Base-by-base conservation (phyloP, 345 rosid species). In the Anacardium occidentale region DNA sequence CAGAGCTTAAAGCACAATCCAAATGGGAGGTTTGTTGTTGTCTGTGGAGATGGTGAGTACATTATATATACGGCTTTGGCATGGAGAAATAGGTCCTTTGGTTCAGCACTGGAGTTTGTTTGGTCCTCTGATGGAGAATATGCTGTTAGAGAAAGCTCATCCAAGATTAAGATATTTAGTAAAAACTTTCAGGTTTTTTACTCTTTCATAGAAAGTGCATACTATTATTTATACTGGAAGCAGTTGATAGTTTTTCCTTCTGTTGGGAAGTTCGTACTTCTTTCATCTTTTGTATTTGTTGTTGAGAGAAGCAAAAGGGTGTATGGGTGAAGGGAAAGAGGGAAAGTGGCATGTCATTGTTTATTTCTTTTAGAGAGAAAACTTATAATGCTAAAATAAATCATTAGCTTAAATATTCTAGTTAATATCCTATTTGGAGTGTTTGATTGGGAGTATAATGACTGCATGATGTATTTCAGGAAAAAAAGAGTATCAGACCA, bases 51-150 rank as follows among this genome's bases (percentile, higher is more conserved):
- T 78, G 99, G 99, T 42, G 99, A 96, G 76, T 96, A 89, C 79
- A 91, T 96, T 70, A 96, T 93, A 76, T 96, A 96, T 72, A 96
- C 99, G 6, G 98, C 99, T 76, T 74, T 96, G 82, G 99, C 99
- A 32, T 96, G 99, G 99, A 93, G 99, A 85, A 96, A 96, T 79
- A 89, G 97, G 83, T 96, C 99, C 57, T 96, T 93, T 87, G 99
- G 99, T 68, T 91, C 99, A 26, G 98, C 97, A 22, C 74, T 96
- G 82, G 99, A 96, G 82, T 91, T 93, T 29, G 97, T 81, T 66
- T 96, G 99, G 99, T 96, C 99, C 20, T 84, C 93, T 17, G 99
- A 96, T 44, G 98, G 99, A 66, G 99, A 96, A 80, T 96, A 87
- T 85, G 99, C 98, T 75, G 95, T 91, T 68, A 87, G 96, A 82